Conservation (phyloP, 2,329 filamentous ascomycete species). For the Penicillium sp. region DNA sequence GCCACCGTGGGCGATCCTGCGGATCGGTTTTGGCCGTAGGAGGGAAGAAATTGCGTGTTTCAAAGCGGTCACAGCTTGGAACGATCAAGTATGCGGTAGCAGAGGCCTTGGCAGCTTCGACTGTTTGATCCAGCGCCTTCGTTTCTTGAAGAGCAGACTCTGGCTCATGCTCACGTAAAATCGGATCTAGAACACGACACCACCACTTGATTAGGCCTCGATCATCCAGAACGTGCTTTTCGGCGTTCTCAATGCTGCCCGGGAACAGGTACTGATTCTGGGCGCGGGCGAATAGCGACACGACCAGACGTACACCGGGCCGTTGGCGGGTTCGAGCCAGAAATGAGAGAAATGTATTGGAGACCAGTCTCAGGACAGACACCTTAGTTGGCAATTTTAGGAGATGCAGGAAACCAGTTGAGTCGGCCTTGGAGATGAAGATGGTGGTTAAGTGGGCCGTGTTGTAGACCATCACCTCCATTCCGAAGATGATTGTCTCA, state of each 20-base stretch:
- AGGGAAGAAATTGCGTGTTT: slow-evolving; percentile 78
- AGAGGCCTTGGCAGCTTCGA: slow-evolving; percentile 35
- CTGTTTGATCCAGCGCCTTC: slow-evolving; percentile 28
- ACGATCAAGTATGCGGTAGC: slow-evolving; percentile 81
- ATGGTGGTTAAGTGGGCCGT: slow-evolving; percentile 78
- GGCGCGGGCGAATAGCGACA: slow-evolving; percentile 88
- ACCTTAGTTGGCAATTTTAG: slow-evolving; percentile 62
- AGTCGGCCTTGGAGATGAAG: slow-evolving; percentile 96
- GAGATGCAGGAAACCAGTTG: slow-evolving; percentile 78
- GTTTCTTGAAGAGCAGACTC: slow-evolving; percentile 42
- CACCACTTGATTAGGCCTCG: slow-evolving; percentile 91
- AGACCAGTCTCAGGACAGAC: slow-evolving; percentile 69
- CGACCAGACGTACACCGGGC: slow-evolving; percentile 65
- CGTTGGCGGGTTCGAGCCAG: slow-evolving; percentile 68
- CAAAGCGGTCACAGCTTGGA: slow-evolving; percentile 79
- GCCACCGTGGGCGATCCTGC: slow-evolving; percentile 44
- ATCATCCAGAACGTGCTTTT: slow-evolving; percentile 91
- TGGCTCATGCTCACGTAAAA: slow-evolving; percentile 55
- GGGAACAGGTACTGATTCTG: slow-evolving; percentile 96
- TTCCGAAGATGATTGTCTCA: slow-evolving; percentile 72
- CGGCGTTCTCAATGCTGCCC: slow-evolving; percentile 77
- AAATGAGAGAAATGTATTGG: slow-evolving; percentile 72
- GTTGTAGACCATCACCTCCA: slow-evolving; percentile 86
- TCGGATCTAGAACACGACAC: slow-evolving; percentile 80
- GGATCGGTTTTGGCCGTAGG: slow-evolving; percentile 44